Conservation (phyloP, 1,284 basidiomycete genomes). For the Gastroboletus turbinatus region DNA sequence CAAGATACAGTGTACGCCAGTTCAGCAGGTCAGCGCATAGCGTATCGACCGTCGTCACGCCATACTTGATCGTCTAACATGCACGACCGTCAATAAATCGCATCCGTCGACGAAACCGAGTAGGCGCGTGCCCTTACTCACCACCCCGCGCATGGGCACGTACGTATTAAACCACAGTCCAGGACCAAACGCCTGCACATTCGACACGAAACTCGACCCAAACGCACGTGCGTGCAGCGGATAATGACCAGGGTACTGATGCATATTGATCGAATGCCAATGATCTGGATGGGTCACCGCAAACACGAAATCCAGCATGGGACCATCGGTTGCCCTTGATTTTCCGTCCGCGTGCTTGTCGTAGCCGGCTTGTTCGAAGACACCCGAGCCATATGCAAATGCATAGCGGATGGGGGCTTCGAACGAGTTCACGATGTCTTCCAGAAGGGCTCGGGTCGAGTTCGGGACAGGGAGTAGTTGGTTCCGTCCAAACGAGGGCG, state of each 20-base stretch:
- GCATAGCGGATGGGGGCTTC: conserved; percentile 88
- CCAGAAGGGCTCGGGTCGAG: conserved; percentile 74
- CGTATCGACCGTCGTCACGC: conserved; percentile 90
- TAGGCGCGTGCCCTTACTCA: conserved; percentile 45
- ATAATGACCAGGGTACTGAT: conserved; percentile 88
- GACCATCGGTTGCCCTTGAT: conserved; percentile 40
- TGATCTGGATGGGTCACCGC: conserved; percentile 89
- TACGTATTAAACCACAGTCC: conserved; percentile 96
- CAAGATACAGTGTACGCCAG: conserved; percentile 93
- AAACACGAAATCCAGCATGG: conserved; percentile 96
- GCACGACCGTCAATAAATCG: neutral
- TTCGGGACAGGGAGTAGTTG: conserved; percentile 77
- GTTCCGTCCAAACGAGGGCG: conserved; percentile 76
- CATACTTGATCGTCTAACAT: conserved; percentile 89
- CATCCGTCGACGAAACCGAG: neutral
- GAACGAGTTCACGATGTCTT: conserved; percentile 74
- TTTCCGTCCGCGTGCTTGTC: conserved; percentile 18
- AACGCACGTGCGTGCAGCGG: conserved; percentile 80
- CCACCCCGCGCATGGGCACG: conserved; percentile 80
- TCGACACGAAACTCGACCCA: conserved; percentile 76
- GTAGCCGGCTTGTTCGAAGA: conserved; percentile 87
- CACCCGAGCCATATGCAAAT: conserved; percentile 93
- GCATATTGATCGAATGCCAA: conserved; percentile 95
- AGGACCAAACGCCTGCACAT: conserved; percentile 78
- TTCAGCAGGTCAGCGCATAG: conserved; percentile 88